These are phyloP conservation scores for Filosporella fistucella DNA, from an alignment of 495 filamentous ascomycete species.

Conservation along the genomic window DNA sequence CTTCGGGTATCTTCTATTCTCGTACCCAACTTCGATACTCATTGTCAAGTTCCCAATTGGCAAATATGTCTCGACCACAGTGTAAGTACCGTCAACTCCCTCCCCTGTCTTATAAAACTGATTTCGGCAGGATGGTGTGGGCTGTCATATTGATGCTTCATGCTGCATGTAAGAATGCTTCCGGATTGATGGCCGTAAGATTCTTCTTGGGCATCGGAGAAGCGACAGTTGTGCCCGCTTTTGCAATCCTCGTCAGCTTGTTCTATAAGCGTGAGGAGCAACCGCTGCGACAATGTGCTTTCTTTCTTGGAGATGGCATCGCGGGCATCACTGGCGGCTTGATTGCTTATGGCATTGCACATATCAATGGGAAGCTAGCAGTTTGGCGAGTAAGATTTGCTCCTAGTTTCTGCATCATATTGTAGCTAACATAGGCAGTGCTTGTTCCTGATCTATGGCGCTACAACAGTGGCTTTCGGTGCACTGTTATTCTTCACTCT, in stretches of 20 bases:
- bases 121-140: too few species aligned
- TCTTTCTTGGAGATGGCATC: slow-evolving; percentile 31
- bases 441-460: slow-evolving; percentile 31
- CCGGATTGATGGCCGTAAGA: slow-evolving; percentile 22
- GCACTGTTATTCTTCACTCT: slow-evolving; percentile 25
- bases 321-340: slow-evolving; percentile 43
- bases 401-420: too few species aligned
- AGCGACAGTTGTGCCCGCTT: slow-evolving; percentile 55
- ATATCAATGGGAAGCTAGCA: background rate
- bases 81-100: too few species aligned
- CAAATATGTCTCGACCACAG: slow-evolving; percentile 53
- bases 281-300: slow-evolving; percentile 34
- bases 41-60: slow-evolving; percentile 42
- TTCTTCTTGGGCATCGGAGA: slow-evolving; percentile 59
- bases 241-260: slow-evolving; percentile 53
- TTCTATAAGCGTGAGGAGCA: slow-evolving; percentile 61
- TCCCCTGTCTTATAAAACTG: too few species aligned
- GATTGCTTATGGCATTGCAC: slow-evolving; percentile 20
- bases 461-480: slow-evolving; percentile 25
- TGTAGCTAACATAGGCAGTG: too few species aligned
- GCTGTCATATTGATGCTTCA: slow-evolving; percentile 50
- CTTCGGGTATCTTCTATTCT: slow-evolving; percentile 59
- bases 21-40: slow-evolving; percentile 54
- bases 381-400: slow-evolving; percentile 7
- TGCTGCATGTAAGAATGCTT: slow-evolving; percentile 31